phyloP scores from a whole-genome alignment of 306 rosid genomes.

The Mucuna pruriens region DNA sequence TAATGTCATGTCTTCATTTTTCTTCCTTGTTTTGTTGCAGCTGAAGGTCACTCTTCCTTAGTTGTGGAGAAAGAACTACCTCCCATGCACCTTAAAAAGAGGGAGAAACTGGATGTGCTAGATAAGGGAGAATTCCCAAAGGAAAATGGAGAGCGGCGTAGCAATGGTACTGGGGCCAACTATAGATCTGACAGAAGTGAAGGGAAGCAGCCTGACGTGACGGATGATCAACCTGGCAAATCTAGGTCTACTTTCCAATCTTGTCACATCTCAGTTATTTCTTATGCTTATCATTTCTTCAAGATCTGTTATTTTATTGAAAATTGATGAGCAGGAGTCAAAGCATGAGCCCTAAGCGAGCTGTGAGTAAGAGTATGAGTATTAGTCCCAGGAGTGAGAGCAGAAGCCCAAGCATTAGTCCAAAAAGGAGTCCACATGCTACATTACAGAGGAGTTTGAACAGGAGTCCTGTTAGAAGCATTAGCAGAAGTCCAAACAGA shows the following conservation, averaged over 20 bases:
- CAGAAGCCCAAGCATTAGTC: constrained; percentile 66
- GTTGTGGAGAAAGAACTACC: constrained; percentile 42
- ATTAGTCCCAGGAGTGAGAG: constrained; percentile 74
- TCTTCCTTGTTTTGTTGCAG: constrained; percentile 34
- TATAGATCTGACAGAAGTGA: constrained; percentile 63
- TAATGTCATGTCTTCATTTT: constrained; percentile 40
- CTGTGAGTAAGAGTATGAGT: constrained; percentile 85
- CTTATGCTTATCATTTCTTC: constrained; percentile 50
- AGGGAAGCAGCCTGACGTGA: constrained; percentile 78
- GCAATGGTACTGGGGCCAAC: constrained; percentile 61
- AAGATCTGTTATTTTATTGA: constrained; percentile 62
- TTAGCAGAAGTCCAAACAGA: constrained; percentile 57
- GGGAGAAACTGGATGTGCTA: constrained; percentile 47
- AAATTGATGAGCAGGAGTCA: constrained; percentile 92
- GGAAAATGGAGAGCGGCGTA: constrained; percentile 72
- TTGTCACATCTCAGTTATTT: constrained; percentile 71
- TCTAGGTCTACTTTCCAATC: constrained; percentile 83
- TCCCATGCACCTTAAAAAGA: constrained; percentile 48
- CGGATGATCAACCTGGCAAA: constrained; percentile 84
- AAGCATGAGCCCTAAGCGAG: constrained; percentile 86
- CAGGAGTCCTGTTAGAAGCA: constrained; percentile 63
- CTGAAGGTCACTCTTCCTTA: constrained; percentile 48
- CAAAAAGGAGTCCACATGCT: constrained; percentile 58
- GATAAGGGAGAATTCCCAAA: constrained; percentile 53
- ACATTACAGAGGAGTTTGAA: constrained; percentile 56